Conservation (phyloP, 2,329 filamentous ascomycete genomes). For the Exserohilum turcica region DNA sequence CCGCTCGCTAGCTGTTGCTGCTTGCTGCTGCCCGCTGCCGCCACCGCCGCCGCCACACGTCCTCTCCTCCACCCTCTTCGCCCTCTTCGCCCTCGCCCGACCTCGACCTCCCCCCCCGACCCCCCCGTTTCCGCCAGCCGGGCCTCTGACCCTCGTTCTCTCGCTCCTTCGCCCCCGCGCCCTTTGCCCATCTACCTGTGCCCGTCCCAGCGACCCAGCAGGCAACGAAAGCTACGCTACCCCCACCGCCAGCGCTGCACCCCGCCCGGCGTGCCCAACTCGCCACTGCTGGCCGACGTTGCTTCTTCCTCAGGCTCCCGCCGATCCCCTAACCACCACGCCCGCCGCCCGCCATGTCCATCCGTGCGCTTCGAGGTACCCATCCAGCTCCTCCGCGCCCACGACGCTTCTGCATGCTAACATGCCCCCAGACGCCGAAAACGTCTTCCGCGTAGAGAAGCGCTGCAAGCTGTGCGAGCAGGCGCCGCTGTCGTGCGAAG, state of each 20-base stretch:
- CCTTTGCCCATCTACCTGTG: too few relatives aligned
- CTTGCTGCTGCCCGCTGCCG: slow-evolving; percentile 3
- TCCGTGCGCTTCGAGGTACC: slow-evolving; percentile 24
- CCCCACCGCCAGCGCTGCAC: slow-evolving; percentile 10
- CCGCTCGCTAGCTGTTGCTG: too few relatives aligned
- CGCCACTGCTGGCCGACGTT: slow-evolving; percentile 14
- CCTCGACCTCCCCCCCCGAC: too few relatives aligned
- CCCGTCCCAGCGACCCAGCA: too few relatives aligned
- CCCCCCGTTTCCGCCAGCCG: slow-evolving; percentile 13
- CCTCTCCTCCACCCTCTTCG: too few relatives aligned
- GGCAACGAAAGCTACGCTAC: too few relatives aligned
- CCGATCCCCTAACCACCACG: slow-evolving; percentile 12
- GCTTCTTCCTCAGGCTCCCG: slow-evolving; percentile 10
- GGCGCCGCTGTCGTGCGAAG: slow-evolving; percentile 60
- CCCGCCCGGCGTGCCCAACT: slow-evolving; percentile 11
- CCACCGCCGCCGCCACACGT: too few relatives aligned
- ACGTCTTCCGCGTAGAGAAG: slow-evolving; percentile 56
- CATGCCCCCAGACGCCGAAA: slow-evolving; percentile 39
- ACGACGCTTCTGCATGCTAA: slow-evolving; percentile 15
- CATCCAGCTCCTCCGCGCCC: neutral
- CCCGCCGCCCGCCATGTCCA: slow-evolving; percentile 25
- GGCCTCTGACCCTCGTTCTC: neutral
- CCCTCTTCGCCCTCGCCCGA: neutral
- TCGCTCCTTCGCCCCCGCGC: slow-evolving; percentile 10
- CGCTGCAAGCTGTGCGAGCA: slow-evolving; percentile 64